These are phyloP conservation scores for Amphichorda felina DNA, from an alignment of 2,329 filamentous ascomycete genomes.

Conservation along the genomic window DNA sequence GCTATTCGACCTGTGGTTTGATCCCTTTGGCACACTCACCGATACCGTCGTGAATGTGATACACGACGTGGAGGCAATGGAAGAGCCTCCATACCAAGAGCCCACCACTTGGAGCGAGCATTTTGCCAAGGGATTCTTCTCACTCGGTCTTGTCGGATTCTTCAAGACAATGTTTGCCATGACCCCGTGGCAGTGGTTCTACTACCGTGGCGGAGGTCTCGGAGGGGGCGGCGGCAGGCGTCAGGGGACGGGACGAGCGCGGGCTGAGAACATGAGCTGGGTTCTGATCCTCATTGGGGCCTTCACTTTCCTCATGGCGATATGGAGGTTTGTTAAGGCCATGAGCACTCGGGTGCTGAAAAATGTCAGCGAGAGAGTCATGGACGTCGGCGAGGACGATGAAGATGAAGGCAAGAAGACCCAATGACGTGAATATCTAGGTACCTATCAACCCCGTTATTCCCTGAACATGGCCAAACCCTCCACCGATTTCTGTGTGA, in stretches of 20 bases:
- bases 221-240: constrained; percentile 37
- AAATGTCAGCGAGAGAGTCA: constrained; percentile 64
- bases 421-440: constrained; percentile 9
- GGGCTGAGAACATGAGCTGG: constrained; percentile 70
- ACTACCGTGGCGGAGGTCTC: constrained; percentile 51
- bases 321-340: constrained; percentile 71
- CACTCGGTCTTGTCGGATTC: constrained; percentile 76
- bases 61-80: constrained; percentile 25
- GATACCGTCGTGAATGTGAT: constrained; percentile 35
- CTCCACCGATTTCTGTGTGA: not conserved
- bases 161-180: constrained; percentile 67
- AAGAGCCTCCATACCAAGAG: constrained; percentile 30
- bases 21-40: constrained; percentile 55
- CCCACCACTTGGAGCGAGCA: constrained; percentile 64
- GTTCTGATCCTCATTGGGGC: constrained; percentile 70
- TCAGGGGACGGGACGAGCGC: constrained; percentile 59
- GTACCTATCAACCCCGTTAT: not conserved
- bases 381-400: constrained; percentile 61
- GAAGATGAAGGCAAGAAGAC: constrained; percentile 37
- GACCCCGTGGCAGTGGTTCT: constrained; percentile 67
- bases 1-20: constrained; percentile 78
- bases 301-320: constrained; percentile 67
- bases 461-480: not conserved
- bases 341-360: constrained; percentile 65
- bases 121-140: constrained; percentile 82